Base-by-base conservation (phyloP, 176 grass and related monocot genomes). In the Carex myosuroides region DNA sequence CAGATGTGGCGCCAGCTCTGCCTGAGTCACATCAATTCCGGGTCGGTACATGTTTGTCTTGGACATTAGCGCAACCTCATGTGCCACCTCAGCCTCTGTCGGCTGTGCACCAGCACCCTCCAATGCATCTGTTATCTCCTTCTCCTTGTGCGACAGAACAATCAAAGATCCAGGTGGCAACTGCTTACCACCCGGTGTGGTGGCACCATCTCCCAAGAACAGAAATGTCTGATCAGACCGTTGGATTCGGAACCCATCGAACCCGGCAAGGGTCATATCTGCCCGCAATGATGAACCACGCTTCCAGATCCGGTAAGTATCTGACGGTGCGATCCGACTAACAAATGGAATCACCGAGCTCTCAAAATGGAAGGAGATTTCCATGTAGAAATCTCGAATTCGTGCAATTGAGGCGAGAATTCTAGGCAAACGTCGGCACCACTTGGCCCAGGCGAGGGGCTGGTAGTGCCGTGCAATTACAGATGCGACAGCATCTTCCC, bases 341-440 rank as follows among this genome's bases (percentile, higher is more conserved):
- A 95, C 93, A 85, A 99, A 99, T 1, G 96, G 96, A 39, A 99
- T 99, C 26, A 99, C 96, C 39, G 96, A 99, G 37, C 93, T 95
- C 88, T 99, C 96, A 70, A 99, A 99, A 86, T 99, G 93, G 88
- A 99, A 99, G 69, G 91, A 90, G 89, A 99, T 99, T 88, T 99
- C 96, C 96, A 99, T 99, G 86, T 99, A 99, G 83, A 95, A 95
- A 84, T 99, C 91, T 0, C 86, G 86, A 85, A 99, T 95, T 84
- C 93, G 81, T 37, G 24, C 46, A 53, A 99, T 84, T 60, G 89
- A 92, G 26, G 96, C 91, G 29, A 99, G 92, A 56, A 99, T 87
- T 17, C 96, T 90, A 11, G 96, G 96, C 37, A 99, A 89, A 3
- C 96, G 35, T 6, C 93, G 92, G 86, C 96, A 95, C 96, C 93